phyloP scores from a whole-genome alignment of 768 basidiomycete genomes.

The Amanita thiersii region DNA sequence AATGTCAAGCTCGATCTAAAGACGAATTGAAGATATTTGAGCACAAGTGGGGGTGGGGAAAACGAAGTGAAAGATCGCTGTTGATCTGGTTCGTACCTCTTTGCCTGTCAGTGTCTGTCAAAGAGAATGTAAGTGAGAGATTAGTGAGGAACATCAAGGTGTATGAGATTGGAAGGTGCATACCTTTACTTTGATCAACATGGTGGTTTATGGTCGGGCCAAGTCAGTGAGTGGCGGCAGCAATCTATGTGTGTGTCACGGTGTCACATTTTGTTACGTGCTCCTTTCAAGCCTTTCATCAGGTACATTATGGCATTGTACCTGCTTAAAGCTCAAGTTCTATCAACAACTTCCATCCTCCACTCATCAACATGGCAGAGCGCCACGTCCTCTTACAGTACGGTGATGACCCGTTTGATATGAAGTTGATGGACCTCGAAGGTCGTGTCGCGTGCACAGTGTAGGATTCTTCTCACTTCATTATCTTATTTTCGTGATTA shows the following conservation, averaged over 20 bases:
- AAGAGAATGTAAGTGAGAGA: not conserved
- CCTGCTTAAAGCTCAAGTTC: too few species aligned
- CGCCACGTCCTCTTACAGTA: conserved; percentile 50
- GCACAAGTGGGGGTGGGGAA: too few species aligned
- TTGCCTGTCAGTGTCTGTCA: conserved; percentile 97
- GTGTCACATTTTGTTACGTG: too few species aligned
- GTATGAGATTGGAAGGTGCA: conserved; percentile 10
- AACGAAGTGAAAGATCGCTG: conserved; percentile 7
- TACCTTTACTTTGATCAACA: conserved; percentile 92
- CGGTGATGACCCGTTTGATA: conserved; percentile 54
- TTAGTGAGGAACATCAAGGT: conserved; percentile 3
- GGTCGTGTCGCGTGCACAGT: conserved; percentile 58
- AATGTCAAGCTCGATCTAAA: conserved; percentile 90
- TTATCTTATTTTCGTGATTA: not conserved
- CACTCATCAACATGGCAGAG: conserved; percentile 3
- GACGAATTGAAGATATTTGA: too few species aligned
- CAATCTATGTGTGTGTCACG: too few species aligned
- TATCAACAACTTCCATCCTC: too few species aligned
- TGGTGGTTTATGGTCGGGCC: too few species aligned
- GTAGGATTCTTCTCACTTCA: conserved; percentile 31
- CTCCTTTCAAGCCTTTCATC: too few species aligned
- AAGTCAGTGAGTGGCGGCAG: too few species aligned
- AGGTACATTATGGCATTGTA: too few species aligned
- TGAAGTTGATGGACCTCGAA: conserved; percentile 56
- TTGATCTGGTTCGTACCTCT: conserved; percentile 50